phyloP scores from a whole-genome alignment of 1,284 basidiomycete species.

The Erythrobasidium hasegawianum region DNA sequence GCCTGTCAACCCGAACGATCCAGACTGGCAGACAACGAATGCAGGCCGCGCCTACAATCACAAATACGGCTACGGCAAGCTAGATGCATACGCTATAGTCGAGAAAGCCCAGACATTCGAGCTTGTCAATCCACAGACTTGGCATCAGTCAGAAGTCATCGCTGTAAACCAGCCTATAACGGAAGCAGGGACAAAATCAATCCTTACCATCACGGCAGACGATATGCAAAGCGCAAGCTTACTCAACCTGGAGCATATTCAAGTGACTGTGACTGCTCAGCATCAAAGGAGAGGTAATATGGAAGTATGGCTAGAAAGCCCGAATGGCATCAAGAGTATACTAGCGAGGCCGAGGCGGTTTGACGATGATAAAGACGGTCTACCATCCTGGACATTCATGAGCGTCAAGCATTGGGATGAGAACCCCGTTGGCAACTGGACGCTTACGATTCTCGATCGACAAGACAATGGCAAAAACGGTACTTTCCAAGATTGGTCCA shows the following conservation, averaged over 20 bases:
- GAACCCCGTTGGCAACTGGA: slow-evolving; percentile 88
- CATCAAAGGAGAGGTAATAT: slow-evolving; percentile 86
- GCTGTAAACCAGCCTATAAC: slow-evolving; percentile 54
- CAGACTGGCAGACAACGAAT: slow-evolving; percentile 87
- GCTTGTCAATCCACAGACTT: slow-evolving; percentile 89
- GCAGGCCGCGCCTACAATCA: slow-evolving; percentile 82
- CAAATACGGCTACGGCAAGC: slow-evolving; percentile 91
- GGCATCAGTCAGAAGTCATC: slow-evolving; percentile 53
- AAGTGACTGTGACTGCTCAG: slow-evolving; percentile 85
- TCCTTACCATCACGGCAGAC: slow-evolving; percentile 65
- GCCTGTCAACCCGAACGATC: slow-evolving; percentile 78
- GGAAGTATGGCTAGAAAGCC: slow-evolving; percentile 82
- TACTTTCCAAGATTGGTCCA: slow-evolving; percentile 82
- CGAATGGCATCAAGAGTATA: slow-evolving; percentile 78
- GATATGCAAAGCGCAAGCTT: slow-evolving; percentile 74
- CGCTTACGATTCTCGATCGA: slow-evolving; percentile 76
- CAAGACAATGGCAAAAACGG: slow-evolving; percentile 63
- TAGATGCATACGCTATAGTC: slow-evolving; percentile 81
- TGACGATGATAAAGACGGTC: slow-evolving; percentile 70
- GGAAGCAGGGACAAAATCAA: slow-evolving; percentile 63
- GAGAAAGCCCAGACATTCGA: slow-evolving; percentile 76
- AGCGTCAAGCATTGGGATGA: slow-evolving; percentile 98
- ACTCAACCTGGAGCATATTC: slow-evolving; percentile 86
- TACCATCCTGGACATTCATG: slow-evolving; percentile 96
- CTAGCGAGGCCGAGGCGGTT: slow-evolving; percentile 68